Percentiles rank a stretch among this genome's conserved stretches.
Evolutionary conservation across 2,329 filamentous ascomycete genomes (phyloP).

Genomic region (Venturia nashicola): DNA sequence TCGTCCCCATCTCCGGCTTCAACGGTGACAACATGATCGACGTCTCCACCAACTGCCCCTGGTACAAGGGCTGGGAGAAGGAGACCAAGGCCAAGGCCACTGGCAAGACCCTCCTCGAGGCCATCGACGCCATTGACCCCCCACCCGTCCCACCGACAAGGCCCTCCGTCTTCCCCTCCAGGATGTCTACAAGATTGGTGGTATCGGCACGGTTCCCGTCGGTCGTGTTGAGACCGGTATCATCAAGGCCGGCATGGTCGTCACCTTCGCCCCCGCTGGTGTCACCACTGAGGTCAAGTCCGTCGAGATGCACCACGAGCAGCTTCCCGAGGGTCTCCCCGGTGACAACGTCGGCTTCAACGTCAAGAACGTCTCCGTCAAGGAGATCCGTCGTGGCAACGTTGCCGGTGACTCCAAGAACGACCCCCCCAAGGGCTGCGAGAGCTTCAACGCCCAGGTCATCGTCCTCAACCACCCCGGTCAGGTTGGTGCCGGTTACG

Average conservation of each 20-base stretch:
- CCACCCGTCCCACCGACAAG: too few species aligned
- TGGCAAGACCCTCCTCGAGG: too few species aligned
- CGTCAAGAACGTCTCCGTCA: conserved; percentile 99
- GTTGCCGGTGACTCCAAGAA: conserved; percentile 99
- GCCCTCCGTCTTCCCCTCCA: too few species aligned
- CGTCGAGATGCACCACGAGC: conserved; percentile 99
- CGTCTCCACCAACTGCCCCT: conserved; percentile 81
- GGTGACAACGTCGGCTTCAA: conserved; percentile 99
- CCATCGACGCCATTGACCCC: too few species aligned
- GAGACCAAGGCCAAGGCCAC: too few species aligned
- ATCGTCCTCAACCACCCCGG: conserved; percentile 99
- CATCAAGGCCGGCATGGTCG: conserved; percentile 82
- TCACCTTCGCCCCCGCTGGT: conserved; percentile 96
- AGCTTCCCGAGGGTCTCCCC: conserved; percentile 86
- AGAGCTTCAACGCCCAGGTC: conserved; percentile 98
- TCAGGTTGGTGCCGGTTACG: conserved; percentile 98
- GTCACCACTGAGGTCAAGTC: conserved; percentile 99
- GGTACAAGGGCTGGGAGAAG: too few species aligned
- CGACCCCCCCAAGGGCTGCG: conserved; percentile 80
- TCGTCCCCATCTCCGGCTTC: conserved; percentile 99
- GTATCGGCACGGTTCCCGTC: conserved; percentile 99
- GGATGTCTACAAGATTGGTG: conserved; percentile 99
- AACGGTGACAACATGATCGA: conserved; percentile 99
- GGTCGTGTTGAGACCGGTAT: conserved; percentile 99
- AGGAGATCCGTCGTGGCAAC: conserved; percentile 99